Base-by-base conservation (phyloP, 2,329 filamentous ascomycete species). In the Fusarium keratoplasticum region DNA sequence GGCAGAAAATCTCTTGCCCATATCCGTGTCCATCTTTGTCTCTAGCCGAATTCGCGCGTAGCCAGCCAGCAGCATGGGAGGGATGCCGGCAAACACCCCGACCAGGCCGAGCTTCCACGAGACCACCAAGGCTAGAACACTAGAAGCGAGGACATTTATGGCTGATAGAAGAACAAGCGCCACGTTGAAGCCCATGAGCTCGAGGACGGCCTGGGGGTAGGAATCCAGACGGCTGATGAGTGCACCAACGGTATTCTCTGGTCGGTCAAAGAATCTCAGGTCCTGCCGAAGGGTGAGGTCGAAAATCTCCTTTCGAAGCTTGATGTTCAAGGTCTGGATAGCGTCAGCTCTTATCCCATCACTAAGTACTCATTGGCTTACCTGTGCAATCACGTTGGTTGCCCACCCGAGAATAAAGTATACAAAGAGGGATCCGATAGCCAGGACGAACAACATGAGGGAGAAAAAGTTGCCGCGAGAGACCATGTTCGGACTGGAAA, bases 401-500 rank as follows among this genome's bases (percentile, higher is more conserved):
- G 78, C 33, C 71, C 74, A 82, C 1, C 84, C 83, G 27, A 84
- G 68, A 6, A 71, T 35, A 16, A 82, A 82, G 60, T 89, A 89
- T 9, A 82, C 78, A 0, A 86, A 40, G 1, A 87, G 79, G 13
- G 81, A 81, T 4, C 82, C 86, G 4, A 82, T 77, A 4, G 86
- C 86, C 44, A 88, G 72, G 2, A 88, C 81, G 35, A 88, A 84
- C 66, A 89, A 89, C 87, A 90, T 89, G 22, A 85, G 79, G 0
- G 87, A 84, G 77, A 84, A 88, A 71, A 89, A 89, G 74, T 89
- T 85, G 5, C 86, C 88, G 1, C 76, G 74, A 2, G 77, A 66
- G 1, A 74, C 72, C 78, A 84, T 82, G 13, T 76, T 78, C 0
- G 79, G 61, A 1, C 78, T 76, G 22, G 33, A 61, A 3, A 81